Percentiles rank a stretch among this genome's conserved stretches.
Evolutionary conservation across 2,329 filamentous ascomycete species (phyloP).

Genomic region (Colletotrichum coccodes): DNA sequence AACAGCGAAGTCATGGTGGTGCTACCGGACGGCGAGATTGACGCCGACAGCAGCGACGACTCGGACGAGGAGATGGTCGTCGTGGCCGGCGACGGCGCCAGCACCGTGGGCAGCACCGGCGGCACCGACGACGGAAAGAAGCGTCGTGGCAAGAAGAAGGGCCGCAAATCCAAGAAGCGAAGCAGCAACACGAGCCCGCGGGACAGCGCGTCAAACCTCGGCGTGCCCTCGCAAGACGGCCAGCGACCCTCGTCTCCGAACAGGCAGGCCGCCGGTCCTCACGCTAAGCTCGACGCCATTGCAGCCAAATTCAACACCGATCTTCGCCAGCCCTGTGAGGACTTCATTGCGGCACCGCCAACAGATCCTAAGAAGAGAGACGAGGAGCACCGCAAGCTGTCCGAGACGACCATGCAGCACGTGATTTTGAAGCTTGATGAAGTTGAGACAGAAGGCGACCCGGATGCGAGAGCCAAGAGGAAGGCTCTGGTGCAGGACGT

Average conservation of each 20-base stretch:
- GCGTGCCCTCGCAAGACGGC: conserved; percentile 42
- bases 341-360: conserved; percentile 72
- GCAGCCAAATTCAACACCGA: conserved; percentile 70
- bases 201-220: conserved; percentile 53
- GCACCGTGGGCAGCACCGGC: conserved; percentile 40
- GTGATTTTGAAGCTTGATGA: conserved; percentile 81
- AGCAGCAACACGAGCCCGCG: conserved; percentile 49
- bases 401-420: conserved; percentile 81
- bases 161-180: conserved; percentile 45
- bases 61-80: conserved; percentile 55
- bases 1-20: conserved; percentile 67
- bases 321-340: conserved; percentile 71
- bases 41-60: conserved; percentile 47
- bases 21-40: conserved; percentile 53
- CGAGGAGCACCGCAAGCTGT: conserved; percentile 80
- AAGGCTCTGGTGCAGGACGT: conserved; percentile 80
- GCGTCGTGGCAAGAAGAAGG: conserved; percentile 48
- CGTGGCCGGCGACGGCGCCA: conserved; percentile 54
- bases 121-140: conserved; percentile 45
- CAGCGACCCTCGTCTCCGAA: conserved; percentile 52
- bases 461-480: conserved; percentile 70
- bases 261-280: conserved; percentile 47
- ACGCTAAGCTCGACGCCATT: conserved; percentile 75
- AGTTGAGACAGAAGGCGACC: conserved; percentile 77
- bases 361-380: conserved; percentile 72